Evolutionary conservation across 257 asterid species (phyloP), one percentile per base, ranked within the genome.

Genomic region (Perilla frutescens): DNA sequence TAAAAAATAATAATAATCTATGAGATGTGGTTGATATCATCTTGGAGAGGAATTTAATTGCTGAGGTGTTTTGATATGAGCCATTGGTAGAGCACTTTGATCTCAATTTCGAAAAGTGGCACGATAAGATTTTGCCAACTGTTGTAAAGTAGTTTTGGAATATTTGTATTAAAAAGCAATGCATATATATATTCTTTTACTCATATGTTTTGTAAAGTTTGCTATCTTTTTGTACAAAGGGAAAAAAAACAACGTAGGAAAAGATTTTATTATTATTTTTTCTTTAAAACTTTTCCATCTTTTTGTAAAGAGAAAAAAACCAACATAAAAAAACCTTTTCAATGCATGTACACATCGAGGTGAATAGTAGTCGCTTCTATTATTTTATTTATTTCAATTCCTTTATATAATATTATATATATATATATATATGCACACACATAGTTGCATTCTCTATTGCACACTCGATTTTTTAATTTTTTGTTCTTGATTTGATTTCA

Each of bases 51-150:
- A 20, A 62, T 62, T 62, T 43, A 1, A 3, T 20, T 62, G 70
- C 7, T 26, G 56, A 45, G 11, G 57, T 45, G 56, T 11, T 29
- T 29, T 4, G 12, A 64, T 29, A 44, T 39, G 8, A 26, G 36
- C 56, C 55, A 41, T 62, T 14, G 36, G 8, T 14, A 37, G 7
- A n/a, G 32, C 48, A 61, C 49, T 39, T 49, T 39, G n/a, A 14
- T 14, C 45, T 31, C 43, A 31, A 13, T 3, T n/a, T 15, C 29
- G 45, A 9, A 40, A 72, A 72, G 34, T 66, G 47, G 51, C 71
- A 72, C 7, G 71, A 72, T 62, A 50, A 62, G 77, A 72, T 50
- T 72, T 51, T 40, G 64, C 47, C 77, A 62, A 72, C 59, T 62
- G 64, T 70, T 20, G 62, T 72, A 39, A 72, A 62, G 71, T 53